Evolutionary conservation across 2,329 filamentous ascomycete genomes (phyloP).

Genomic region (Neoscytalidium dimidiatum): DNA sequence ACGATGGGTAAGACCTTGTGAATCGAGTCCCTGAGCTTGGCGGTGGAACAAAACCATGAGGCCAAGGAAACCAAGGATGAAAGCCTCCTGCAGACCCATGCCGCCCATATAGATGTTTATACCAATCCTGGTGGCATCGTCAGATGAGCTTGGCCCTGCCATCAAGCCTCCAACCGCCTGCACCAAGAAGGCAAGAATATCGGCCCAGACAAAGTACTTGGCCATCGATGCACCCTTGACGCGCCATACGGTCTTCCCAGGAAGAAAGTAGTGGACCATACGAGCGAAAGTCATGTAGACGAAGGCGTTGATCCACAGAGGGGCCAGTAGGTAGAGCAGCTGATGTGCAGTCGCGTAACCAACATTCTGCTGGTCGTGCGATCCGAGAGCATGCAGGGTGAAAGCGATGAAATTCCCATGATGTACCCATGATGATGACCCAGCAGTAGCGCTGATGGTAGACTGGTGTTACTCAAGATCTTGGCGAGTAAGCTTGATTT

Average conservation of each 20-base stretch:
- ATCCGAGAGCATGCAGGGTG: conserved; percentile 42
- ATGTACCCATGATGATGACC: conserved; percentile 47
- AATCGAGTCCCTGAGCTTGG: conserved; percentile 20
- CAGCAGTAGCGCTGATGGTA: conserved; percentile 39
- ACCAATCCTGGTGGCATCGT: conserved; percentile 36
- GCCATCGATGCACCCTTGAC: conserved; percentile 42
- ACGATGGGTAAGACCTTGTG: background rate
- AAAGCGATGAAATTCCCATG: conserved; percentile 49
- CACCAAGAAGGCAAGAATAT: conserved; percentile 48
- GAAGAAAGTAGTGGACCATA: conserved; percentile 42
- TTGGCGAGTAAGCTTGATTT: background rate
- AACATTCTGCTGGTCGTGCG: conserved; percentile 41
- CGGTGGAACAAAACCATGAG: conserved; percentile 26
- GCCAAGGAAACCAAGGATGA: conserved; percentile 26
- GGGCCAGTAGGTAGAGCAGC: conserved; percentile 48
- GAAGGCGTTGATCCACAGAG: conserved; percentile 50
- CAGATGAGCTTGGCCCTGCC: conserved; percentile 29
- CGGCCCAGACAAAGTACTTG: conserved; percentile 47
- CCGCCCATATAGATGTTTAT: conserved; percentile 45
- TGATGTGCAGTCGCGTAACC: conserved; percentile 36
- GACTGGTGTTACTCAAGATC: background rate
- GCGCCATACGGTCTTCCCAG: conserved; percentile 33
- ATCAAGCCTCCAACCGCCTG: conserved; percentile 45
- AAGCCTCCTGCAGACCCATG: conserved; percentile 31
- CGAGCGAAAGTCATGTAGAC: conserved; percentile 44